Evolutionary conservation across 441 rosid genomes (phyloP), one percentile per base, ranked within the genome.

Genomic region (Erysimum pusillum): DNA sequence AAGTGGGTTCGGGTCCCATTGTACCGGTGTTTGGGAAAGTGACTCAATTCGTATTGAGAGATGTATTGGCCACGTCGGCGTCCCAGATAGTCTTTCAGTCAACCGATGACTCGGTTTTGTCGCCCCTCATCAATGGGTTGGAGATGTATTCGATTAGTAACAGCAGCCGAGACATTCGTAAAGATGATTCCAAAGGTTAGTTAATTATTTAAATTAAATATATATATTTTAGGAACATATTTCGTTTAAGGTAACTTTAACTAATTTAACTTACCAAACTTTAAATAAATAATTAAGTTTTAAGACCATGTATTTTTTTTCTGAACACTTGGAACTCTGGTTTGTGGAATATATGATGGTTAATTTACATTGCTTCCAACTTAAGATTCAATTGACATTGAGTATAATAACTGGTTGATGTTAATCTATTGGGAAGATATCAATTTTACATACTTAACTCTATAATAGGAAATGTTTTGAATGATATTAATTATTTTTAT

Each of bases 51-150:
- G 6, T 14, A 8, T 3, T 78, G 39, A 13, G 39, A 17, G 76
- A 87, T 64, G 6, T 64, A 14, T 53, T 51, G 9, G 85, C 78
- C 2, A 59, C 83, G 12, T 59, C 80, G 4, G 74, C 20, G 45
- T 82, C 83, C 8, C 34, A 63, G 3, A 44, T 89, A 59, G 49
- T 77, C 6, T 59, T 86, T 60, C 69, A 56, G 10, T 69, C 91
- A 0, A 59, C 86, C 2, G 4, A 63, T 0, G 80, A 71, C 63
- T 89, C 91, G 6, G 67, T 77, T 9, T 73, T 82, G 52, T 84
- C 88, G 6, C 89, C 88, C 2, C 71, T 89, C 35, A 58, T 89
- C 32, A 89, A 79, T 68, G 91, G 88, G 52, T 28, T 82, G 73
- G 91, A 87, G 76, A 46, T 82, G 5, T 89, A 80, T 42, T 9